A percentile compares a stretch with the other conserved stretches of the same genome.
These are phyloP conservation scores for Dendrothele bispora DNA, from an alignment of 768 basidiomycete genomes.

Conservation along the genomic window DNA sequence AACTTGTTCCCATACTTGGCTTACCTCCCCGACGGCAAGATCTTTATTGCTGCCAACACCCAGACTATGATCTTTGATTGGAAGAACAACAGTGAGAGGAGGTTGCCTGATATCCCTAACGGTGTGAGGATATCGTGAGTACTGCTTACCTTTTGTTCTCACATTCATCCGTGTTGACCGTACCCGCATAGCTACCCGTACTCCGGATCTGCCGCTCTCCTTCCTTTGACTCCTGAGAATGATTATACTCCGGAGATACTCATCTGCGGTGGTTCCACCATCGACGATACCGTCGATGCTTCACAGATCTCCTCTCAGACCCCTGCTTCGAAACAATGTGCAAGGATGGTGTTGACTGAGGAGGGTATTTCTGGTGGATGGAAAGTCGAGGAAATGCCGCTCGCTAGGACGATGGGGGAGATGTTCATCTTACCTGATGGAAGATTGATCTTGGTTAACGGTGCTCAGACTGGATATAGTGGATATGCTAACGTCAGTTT, in stretches of 20 bases:
- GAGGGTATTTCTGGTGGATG: constrained; percentile 25
- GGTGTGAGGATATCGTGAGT: constrained; percentile 18
- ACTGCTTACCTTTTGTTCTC: not conserved
- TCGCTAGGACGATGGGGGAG: constrained; percentile 20
- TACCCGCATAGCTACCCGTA: constrained; percentile 10
- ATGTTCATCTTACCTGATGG: constrained; percentile 25
- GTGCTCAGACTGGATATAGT: constrained; percentile 20
- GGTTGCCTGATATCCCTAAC: constrained; percentile 26
- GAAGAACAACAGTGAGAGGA: constrained; percentile 20
- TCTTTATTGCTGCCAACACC: constrained; percentile 24
- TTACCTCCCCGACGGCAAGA: constrained; percentile 18
- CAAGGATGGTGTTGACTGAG: constrained; percentile 22
- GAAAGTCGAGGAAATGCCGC: constrained; percentile 27
- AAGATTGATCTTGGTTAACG: constrained; percentile 26
- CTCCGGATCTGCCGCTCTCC: constrained; percentile 20
- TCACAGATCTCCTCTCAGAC: constrained; percentile 18
- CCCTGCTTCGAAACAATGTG: constrained; percentile 27
- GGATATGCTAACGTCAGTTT: constrained; percentile 3
- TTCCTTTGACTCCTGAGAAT: constrained; percentile 28
- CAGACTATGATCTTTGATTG: constrained; percentile 26
- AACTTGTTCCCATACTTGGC: constrained; percentile 23
- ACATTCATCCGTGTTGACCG: constrained; percentile 6
- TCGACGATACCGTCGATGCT: constrained; percentile 10
- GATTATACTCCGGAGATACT: constrained; percentile 26
- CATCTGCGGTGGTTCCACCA: constrained; percentile 28